Conservation (phyloP, 495 filamentous ascomycete genomes). For the Penicillium simplicissimum region DNA sequence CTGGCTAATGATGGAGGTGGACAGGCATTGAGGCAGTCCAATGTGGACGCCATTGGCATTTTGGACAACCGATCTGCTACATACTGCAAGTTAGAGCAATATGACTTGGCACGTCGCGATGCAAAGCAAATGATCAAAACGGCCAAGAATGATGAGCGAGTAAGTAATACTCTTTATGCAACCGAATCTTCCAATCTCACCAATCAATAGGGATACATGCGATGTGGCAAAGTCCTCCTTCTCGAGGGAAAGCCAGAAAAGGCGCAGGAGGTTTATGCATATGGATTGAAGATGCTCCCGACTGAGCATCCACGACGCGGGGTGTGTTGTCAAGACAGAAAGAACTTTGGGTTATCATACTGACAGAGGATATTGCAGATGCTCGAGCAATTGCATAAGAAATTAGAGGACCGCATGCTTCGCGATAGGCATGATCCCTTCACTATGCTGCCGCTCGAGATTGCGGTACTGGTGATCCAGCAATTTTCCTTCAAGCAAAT, state of each 20-base stretch:
- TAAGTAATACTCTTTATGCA: conserved; percentile 26
- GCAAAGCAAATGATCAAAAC: conserved; percentile 58
- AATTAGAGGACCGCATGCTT: conserved; percentile 38
- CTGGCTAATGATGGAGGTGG: not conserved
- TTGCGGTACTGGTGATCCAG: conserved; percentile 47
- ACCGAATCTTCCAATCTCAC: not conserved
- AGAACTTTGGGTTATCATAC: not conserved
- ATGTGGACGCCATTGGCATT: conserved; percentile 40
- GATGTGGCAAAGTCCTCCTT: conserved; percentile 61
- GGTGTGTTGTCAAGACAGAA: conserved; percentile 31
- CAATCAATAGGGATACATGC: conserved; percentile 58
- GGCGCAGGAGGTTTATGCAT: conserved; percentile 61
- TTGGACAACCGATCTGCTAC: conserved; percentile 63
- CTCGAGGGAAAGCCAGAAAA: conserved; percentile 53
- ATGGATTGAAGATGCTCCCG: conserved; percentile 54
- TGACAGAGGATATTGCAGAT: conserved; percentile 26
- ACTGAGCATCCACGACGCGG: conserved; percentile 43
- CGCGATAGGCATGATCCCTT: conserved; percentile 48
- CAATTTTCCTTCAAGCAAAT: conserved; percentile 49
- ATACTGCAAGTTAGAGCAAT: conserved; percentile 57
- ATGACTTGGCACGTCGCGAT: conserved; percentile 57
- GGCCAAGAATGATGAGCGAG: conserved; percentile 49
- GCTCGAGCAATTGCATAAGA: conserved; percentile 46
- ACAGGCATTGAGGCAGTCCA: conserved; percentile 39
- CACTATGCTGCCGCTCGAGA: conserved; percentile 48